These are phyloP conservation scores for Taiozyma sp. DNA, from an alignment of 1,139 yeast genomes.

Conservation along the genomic window DNA sequence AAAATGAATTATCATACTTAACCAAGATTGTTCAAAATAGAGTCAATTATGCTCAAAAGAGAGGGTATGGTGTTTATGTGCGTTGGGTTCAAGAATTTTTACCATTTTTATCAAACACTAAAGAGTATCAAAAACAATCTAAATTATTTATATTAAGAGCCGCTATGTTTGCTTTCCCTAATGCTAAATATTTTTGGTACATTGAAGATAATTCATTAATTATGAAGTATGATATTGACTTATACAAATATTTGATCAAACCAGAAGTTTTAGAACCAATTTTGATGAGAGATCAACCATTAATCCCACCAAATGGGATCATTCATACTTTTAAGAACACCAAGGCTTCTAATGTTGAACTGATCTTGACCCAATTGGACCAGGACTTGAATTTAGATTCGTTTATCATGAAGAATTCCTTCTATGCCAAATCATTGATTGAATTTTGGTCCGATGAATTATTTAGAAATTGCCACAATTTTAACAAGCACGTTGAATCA, in stretches of 20 bases:
- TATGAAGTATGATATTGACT: conserved; percentile 56
- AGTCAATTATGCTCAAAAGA: conserved; percentile 72
- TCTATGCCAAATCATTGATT: conserved; percentile 58
- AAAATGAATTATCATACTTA: conserved; percentile 54
- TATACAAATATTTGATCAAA: conserved; percentile 52
- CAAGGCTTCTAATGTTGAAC: conserved; percentile 46
- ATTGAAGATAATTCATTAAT: conserved; percentile 71
- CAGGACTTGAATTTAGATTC: conserved; percentile 60
- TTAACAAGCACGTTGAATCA: conserved; percentile 55
- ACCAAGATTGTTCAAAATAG: conserved; percentile 73
- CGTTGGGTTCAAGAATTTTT: conserved; percentile 82
- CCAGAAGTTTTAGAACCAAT: conserved; percentile 53
- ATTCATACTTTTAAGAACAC: conserved; percentile 66
- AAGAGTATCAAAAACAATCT: conserved; percentile 48
- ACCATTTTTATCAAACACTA: conserved; percentile 36
- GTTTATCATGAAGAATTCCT: conserved; percentile 62
- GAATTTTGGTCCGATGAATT: conserved; percentile 76
- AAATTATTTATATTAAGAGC: conserved; percentile 59
- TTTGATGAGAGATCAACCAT: conserved; percentile 61
- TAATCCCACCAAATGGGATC: conserved; percentile 62
- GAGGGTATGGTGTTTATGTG: conserved; percentile 72
- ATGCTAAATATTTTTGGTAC: conserved; percentile 82
- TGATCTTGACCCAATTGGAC: conserved; percentile 65
- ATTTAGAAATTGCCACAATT: conserved; percentile 58
- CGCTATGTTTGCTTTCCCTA: conserved; percentile 84